Base-by-base conservation (phyloP, 2,329 filamentous ascomycete genomes). In the Didymella segeticola region DNA sequence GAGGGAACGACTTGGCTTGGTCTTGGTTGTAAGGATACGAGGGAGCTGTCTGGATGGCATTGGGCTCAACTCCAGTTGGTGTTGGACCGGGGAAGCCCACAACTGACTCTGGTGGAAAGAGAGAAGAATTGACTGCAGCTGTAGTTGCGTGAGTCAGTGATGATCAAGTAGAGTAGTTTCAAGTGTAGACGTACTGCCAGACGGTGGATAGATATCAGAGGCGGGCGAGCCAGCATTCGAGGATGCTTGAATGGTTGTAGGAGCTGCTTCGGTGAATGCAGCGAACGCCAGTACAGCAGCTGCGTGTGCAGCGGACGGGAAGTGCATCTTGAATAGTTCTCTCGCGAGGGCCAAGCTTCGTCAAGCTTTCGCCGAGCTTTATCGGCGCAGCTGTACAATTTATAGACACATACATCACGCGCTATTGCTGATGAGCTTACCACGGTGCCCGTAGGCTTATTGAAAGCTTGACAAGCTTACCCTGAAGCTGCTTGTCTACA, bases 81-180 rank as follows among this genome's bases (percentile, higher is more conserved):
- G 66, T 71, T 22, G 67, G 68, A 6, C 68, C 68, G 36, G 63
- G 61, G 36, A 68, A 70, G 29, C 67, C 66, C 7, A 70, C 58
- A 3, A 66, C 53, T 6, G 62, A 64, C 45, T 70, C 67, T 11
- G 67, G 67, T 5, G 66, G 67, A 30, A 69, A 69, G 9, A 65
- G 58, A 3, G 47, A 42, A 9, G 66, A 57, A 27, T 68, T 63
- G 45, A 62, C 67, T 31, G 54, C 49, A 30, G 64, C 67, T 69
- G 47, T 39, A 29, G 14, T 38, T 14, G 47, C 38, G 15, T 23
- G 19, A 45, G 37, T 60, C 23, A 58, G 46, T 39, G 14, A 23
- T 5, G 12, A 26, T 36, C 29, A 3, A 5, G n/a, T 22, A 6
- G 2, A 50, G 12, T 29, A 9, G 2, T 4, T 14, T 6, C 23